Base-by-base conservation (phyloP, 371 early-diverging fungal species). In the Lichtheimia hyalospora region DNA sequence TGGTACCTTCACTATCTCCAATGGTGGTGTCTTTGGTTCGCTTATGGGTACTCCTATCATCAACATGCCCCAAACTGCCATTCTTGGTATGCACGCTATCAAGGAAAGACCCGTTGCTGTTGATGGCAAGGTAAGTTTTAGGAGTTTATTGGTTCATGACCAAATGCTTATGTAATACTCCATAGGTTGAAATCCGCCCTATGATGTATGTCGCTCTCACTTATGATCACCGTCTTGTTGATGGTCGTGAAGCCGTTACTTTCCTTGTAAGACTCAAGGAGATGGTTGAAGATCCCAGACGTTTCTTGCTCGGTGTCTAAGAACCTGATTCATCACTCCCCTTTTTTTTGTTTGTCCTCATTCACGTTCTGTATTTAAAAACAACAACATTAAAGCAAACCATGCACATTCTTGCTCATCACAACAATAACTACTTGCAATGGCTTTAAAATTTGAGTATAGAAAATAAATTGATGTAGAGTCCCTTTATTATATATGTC, bases 141-240 rank as follows among this genome's bases (percentile, higher is more conserved):
- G 49, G 7, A 23, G 14, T 24, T 41, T 16, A 14, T 21, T 50
- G 49, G 20, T 58, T 5, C 15, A 54, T 18, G 39, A 50, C 49
- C 24, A 28, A 16, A 23, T 14, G 50, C 40, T n/a, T 3, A 50
- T 43, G 23, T 28, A 49, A 39, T 44, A 8, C 58, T 25, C 5
- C 46, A 34, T 67, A 89, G 88, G 77, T 92, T 62, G 96, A 92
- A 72, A 88, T 93, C 68, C 93, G 97, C 56, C 98, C 98, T 40
- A 97, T 98, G 97, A 98, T 98, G 98, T 96, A 97, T 70, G 79
- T 98, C 62, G 97, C 97, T 21, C 84, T 98, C 48, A 96, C 98
- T 51, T 98, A 98, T 70, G 97, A 98, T 75, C 99, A 98, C 83
- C 92, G 97, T 64, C 70, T 98, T 60, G 92, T 98, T 71, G 98